Evolutionary conservation across 805 yeast genomes (phyloP).

Genomic region (Candida hispaniensis): DNA sequence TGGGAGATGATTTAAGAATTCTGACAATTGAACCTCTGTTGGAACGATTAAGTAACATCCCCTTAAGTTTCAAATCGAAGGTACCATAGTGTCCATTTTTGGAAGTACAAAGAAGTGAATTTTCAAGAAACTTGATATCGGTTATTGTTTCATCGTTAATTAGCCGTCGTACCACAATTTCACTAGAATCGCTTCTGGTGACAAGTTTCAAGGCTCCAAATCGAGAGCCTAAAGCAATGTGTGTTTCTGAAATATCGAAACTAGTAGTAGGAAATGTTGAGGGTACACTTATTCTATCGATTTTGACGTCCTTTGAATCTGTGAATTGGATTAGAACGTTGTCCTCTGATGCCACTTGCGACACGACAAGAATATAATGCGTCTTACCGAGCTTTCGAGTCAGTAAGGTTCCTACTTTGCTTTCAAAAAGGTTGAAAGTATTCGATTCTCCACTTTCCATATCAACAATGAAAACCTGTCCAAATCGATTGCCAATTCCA

Average conservation of each 20-base stretch:
- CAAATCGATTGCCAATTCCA: conserved; percentile 6
- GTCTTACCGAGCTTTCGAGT: neutral
- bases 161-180: neutral
- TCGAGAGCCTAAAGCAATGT: conserved; percentile 5
- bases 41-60: conserved; percentile 3
- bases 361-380: conserved; percentile 1
- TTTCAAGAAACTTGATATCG: neutral
- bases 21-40: conserved; percentile 1
- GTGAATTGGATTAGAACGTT: conserved; percentile 3
- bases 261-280: conserved; percentile 11
- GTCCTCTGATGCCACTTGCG: conserved; percentile 7
- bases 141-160: conserved; percentile 10
- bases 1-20: neutral
- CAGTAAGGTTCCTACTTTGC: conserved; percentile 2
- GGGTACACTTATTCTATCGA: no score
- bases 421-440: neutral
- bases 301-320: neutral
- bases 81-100: conserved; percentile 8
- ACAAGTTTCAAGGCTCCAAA: neutral
- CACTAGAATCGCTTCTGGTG: neutral
- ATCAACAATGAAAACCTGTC: conserved; percentile 6
- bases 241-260: neutral
- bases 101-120: neutral
- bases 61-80: neutral
- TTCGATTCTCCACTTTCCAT: conserved; percentile 1